Evolutionary conservation across 495 filamentous ascomycete species (phyloP), one percentile per base, ranked within the genome.

Genomic region (Cercophora sp.): DNA sequence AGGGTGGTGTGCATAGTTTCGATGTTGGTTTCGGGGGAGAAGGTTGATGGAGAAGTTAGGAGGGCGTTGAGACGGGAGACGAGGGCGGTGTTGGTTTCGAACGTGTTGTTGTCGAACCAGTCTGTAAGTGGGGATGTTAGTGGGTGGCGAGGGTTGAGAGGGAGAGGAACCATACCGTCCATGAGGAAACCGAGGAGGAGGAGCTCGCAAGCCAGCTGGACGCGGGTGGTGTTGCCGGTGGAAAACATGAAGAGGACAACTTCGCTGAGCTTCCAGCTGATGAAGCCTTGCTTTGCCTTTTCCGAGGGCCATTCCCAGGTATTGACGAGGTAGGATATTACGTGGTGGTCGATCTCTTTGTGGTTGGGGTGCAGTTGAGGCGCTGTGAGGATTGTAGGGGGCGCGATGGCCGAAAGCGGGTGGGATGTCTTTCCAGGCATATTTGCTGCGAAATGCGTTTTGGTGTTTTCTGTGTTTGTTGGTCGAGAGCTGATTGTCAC

Each of bases 231-330:
- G n/a, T 54, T 37, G 11, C 56, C 60, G 20, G 52, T 52, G n/a
- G 60, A 53, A 36, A 56, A 59, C 43, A 59, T 59, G 20, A 59
- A 52, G n/a, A 55, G 55, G 23, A 58, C 57, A 6, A 63, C 60
- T 13, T 55, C 53, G 27, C 48, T 44, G 31, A 63, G 52, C n/a
- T 58, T 58, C 40, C 56, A 55, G 35, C 42, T 54, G 40, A 63
- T 35, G 32, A 63, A 63, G 6, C 26, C 55, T 19, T 52, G 49
- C 34, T 56, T 55, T n/a, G 47, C 48, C 16, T 49, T 54, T 23
- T 54, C 51, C 2, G 52, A 56, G 2, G 53, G 49, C 49, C 57
- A 63, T 9, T 57, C 49, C 60, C 60, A 63, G 16, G 51, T 55
- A 10, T 55, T 29, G 32, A 57, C 46, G 25, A 63, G 57, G 48